Evolutionary conservation across 192 early-diverging fungal genomes (phyloP), one percentile per base, ranked within the genome.

Genomic region (Haplosporangium gracile): DNA sequence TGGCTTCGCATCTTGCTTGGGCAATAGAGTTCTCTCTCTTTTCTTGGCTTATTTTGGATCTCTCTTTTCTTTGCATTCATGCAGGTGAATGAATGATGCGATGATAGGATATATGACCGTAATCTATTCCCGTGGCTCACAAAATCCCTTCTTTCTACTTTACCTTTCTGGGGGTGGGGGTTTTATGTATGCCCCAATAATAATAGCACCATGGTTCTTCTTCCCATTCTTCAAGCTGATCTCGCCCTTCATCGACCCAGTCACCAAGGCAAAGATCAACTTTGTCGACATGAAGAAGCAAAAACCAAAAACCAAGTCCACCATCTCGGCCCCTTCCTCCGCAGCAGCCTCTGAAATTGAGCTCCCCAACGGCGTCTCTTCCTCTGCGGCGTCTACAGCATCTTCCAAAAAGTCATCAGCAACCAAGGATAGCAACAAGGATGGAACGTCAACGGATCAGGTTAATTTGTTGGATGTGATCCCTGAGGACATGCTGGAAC

Each of bases 191-290:
- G 5, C 18, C 3, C 18, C 18, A 49, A 49, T 49, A 57, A 32
- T 68, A 18, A 71, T 74, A 93, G 95, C 97, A 42, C 95, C 95
- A 65, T 96, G 95, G 95, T 95, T 97, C 80, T 95, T 99, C 82
- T 93, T 92, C 83, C 93, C 91, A 13, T 95, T 97, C 77, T 97
- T 95, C 86, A 95, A 92, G 83, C 57, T 97, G 29, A 91, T 99
- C 36, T 93, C 94, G 53, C 96, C 97, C 20, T 98, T 98, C 78
- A 93, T 99, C 74, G 97, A 99, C 85, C 97, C 97, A 8, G 94
- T 98, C 49, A 99, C 98, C 43, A 93, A 93, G 63, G 85, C 89
- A 15, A 99, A 98, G 86, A 94, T 98, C 76, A 93, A 96, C 38
- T 96, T 98, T 88, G 94, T 96, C 26, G 88, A 95, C 73, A 90